Base-by-base conservation (phyloP, 2,329 filamentous ascomycete species). In the Apiospora marii region DNA sequence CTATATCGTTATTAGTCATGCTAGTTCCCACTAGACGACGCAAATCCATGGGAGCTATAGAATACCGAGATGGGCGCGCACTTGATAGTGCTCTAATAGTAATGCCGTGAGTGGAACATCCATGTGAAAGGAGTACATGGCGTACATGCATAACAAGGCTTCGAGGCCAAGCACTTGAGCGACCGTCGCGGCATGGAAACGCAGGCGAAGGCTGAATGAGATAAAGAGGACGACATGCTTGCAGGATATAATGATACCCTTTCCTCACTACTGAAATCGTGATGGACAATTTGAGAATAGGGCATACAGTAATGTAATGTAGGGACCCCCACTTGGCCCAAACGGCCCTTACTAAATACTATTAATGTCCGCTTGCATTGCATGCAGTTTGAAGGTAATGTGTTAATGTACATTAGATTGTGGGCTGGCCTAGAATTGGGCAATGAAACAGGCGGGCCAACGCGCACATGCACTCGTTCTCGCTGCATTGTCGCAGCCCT, bases 351-450 rank as follows among this genome's bases (percentile, higher is more conserved):
- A 30, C 27, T 30, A 30, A 24, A 22, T n/a, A 24, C 58, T 64
- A 64, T 64, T 64, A 64, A 64, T 64, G 58, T 64, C 58, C 58
- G 58, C 34, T 64, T 64, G 58, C 58, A 64, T 64, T 64, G 58
- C 58, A 64, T 64, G 58, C 58, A 41, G 58, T n/a, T 37, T 64
- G 19, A 64, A 37, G 22, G 41, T 64, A 64, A n/a, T 41, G 34
- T n/a, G 37, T 41, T 41, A 41, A 41, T 13, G 58, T 64, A 41
- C 19, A 12, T 58, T 58, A 37, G 30, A 61, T 30, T 61, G 53
- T 61, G 53, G 53, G 53, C 30, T 61, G 53, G 58, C 58, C 34
- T 64, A 41, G 58, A 64, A 64, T 64, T 64, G 58, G 13, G 58
- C 58, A 64, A 64, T 64, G 58, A 64, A 64, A 64, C 58, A 64